Conservation (phyloP, 192 early-diverging fungal species). For the Globomyces pollinis-pini region DNA sequence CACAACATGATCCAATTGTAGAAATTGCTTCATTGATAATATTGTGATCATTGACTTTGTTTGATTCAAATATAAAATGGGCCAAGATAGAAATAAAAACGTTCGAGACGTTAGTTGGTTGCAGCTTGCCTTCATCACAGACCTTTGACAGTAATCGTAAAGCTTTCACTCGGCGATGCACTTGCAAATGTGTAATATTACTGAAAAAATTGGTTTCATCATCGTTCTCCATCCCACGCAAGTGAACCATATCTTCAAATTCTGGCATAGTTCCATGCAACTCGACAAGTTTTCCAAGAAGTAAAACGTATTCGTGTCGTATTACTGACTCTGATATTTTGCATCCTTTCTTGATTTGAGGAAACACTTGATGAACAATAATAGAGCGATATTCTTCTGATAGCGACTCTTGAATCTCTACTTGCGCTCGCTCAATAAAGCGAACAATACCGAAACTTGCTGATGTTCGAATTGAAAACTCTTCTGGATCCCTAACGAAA, state of each 20-base stretch:
- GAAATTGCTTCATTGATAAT: conserved; percentile 74
- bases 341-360: conserved; percentile 64
- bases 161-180: conserved; percentile 84
- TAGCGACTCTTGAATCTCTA: conserved; percentile 23
- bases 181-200: conserved; percentile 93
- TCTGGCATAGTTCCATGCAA: conserved; percentile 47
- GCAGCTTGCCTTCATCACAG: conserved; percentile 32
- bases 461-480: conserved; percentile 80
- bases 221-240: conserved; percentile 55
- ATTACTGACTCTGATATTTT: conserved; percentile 42
- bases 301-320: conserved; percentile 60
- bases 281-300: conserved; percentile 58
- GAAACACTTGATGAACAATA: conserved; percentile 58
- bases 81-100: conserved; percentile 80
- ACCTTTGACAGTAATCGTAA: conserved; percentile 58
- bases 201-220: conserved; percentile 94
- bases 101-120: conserved; percentile 43
- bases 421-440: conserved; percentile 50
- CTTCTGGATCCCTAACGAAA: conserved; percentile 72
- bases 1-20: conserved; percentile 65
- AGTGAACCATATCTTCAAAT: conserved; percentile 55
- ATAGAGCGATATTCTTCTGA: neutral
- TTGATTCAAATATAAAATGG: conserved; percentile 79
- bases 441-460: conserved; percentile 64
- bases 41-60: conserved; percentile 58